These are phyloP conservation scores for Cupressus sempervirens DNA, from an alignment of 75 land plant genomes.

Conservation along the genomic window DNA sequence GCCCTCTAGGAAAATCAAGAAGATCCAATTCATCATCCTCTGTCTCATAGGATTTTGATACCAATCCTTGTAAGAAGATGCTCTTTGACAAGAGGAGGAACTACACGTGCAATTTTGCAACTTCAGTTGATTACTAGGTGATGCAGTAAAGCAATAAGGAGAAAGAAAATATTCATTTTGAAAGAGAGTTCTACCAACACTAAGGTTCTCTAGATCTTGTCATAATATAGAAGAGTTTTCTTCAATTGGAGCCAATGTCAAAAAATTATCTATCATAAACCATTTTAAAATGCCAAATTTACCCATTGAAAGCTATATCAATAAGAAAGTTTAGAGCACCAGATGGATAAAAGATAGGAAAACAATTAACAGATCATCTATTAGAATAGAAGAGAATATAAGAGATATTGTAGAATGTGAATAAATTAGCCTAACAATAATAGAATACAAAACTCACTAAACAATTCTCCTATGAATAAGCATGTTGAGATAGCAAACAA, in stretches of 20 bases:
- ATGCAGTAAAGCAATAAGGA: neutral
- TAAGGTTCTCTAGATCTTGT: too few relatives aligned
- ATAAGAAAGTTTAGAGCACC: neutral
- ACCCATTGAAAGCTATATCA: neutral
- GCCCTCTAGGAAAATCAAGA: constrained; percentile 67
- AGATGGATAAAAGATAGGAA: neutral
- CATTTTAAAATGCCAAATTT: neutral
- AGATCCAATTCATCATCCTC: constrained; percentile 49
- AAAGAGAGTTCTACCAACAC: too few relatives aligned
- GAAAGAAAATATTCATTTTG: neutral
- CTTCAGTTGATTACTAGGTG: neutral
- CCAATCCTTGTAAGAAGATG: constrained; percentile 50
- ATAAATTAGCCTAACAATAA: neutral
- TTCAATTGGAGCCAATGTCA: too few relatives aligned
- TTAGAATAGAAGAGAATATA: too few relatives aligned
- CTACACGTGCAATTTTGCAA: constrained; percentile 33
- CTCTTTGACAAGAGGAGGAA: constrained; percentile 81
- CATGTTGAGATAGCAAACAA: neutral
- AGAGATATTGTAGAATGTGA: neutral
- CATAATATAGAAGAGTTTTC: too few relatives aligned
- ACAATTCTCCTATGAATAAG: neutral
- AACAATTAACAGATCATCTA: neutral
- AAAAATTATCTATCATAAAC: too few relatives aligned
- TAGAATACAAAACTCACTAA: too few relatives aligned
- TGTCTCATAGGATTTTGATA: constrained; percentile 25